These are phyloP conservation scores for Aegilops longissima DNA, from an alignment of 176 grass and related monocot genomes.

Conservation along the genomic window DNA sequence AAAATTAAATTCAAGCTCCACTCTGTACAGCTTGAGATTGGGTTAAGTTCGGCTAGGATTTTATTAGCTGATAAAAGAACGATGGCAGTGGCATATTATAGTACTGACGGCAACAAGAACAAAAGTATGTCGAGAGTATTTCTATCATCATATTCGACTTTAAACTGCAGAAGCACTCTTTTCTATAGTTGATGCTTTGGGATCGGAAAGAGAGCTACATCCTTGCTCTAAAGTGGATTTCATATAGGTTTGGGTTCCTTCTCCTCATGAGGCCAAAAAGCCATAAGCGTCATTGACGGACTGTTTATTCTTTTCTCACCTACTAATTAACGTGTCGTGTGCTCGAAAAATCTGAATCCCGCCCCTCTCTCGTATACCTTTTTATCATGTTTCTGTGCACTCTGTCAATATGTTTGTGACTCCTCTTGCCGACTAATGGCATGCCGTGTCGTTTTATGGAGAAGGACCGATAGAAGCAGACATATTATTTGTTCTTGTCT, in stretches of 20 bases:
- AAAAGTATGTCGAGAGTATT: neutral
- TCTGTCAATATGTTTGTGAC: neutral
- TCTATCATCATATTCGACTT: neutral
- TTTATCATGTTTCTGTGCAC: neutral
- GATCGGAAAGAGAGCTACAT: neutral
- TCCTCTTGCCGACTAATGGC: neutral
- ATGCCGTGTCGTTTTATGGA: neutral
- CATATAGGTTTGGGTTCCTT: neutral
- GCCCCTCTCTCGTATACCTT: neutral
- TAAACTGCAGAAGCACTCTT: neutral
- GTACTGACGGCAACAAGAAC: neutral
- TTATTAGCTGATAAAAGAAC: neutral
- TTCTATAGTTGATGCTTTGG: neutral
- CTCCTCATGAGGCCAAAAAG: neutral
- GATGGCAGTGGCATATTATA: neutral
- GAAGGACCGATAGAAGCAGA: neutral
- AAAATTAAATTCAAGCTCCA: too few species aligned
- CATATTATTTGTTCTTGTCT: neutral
- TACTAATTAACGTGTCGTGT: neutral
- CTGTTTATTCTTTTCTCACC: neutral
- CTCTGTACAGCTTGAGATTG: too few species aligned
- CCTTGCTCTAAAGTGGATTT: neutral
- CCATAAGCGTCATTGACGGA: too few species aligned
- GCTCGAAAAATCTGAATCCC: neutral
- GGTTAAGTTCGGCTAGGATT: neutral